Conservation (phyloP, 257 asterid species). For the Perilla frutescens region DNA sequence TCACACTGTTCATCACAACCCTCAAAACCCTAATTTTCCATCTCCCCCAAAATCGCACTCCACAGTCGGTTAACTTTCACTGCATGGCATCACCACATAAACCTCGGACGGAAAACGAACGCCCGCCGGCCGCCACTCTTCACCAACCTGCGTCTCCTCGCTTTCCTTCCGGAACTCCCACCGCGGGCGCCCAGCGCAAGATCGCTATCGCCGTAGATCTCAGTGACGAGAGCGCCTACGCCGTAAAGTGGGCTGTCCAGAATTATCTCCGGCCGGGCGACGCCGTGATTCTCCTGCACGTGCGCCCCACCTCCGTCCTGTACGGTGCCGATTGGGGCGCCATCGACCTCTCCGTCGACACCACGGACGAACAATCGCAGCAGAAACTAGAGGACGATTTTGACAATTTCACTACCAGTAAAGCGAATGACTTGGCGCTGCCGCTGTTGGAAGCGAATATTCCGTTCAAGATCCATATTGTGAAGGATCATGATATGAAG, state of each 20-base stretch:
- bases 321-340: constrained; percentile 87
- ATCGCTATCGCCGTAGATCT: constrained; percentile 83
- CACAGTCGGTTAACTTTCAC: constrained; percentile 24
- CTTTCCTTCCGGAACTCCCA: constrained; percentile 57
- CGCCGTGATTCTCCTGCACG: constrained; percentile 80
- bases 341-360: constrained; percentile 45
- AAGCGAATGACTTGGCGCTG: constrained; percentile 71
- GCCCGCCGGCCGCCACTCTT: constrained; percentile 52
- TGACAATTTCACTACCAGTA: constrained; percentile 62
- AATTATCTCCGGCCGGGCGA: constrained; percentile 80
- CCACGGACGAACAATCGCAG: constrained; percentile 62
- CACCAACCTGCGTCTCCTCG: constrained; percentile 79
- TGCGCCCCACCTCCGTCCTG: constrained; percentile 60
- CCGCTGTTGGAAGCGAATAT: constrained; percentile 65
- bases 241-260: constrained; percentile 77
- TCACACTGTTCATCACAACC: constrained; percentile 24
- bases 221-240: constrained; percentile 76
- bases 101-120: constrained; percentile 46
- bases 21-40: constrained; percentile 30
- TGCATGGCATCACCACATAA: constrained; percentile 61
- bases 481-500: constrained; percentile 85
- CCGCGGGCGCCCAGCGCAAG: constrained; percentile 58
- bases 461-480: constrained; percentile 78
- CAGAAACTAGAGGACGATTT: constrained; percentile 72
- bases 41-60: constrained; percentile 3